These are phyloP conservation scores for Raffaelea deltoideospora DNA, from an alignment of 2,329 filamentous ascomycete genomes.

Conservation along the genomic window DNA sequence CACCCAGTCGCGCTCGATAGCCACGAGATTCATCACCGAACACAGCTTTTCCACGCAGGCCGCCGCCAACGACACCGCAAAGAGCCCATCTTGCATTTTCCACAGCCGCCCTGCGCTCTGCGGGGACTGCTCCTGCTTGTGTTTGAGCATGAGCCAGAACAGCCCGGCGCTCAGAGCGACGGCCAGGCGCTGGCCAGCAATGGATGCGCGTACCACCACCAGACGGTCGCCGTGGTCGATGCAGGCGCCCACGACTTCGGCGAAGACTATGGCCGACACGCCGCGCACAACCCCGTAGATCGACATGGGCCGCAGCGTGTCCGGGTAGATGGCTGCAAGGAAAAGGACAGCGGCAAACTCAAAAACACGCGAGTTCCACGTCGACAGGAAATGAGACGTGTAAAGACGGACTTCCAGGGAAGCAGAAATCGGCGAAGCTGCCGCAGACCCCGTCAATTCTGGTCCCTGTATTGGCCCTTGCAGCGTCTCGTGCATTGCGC, in stretches of 20 bases:
- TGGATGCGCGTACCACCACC: conserved; percentile 33
- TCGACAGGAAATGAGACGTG: conserved; percentile 44
- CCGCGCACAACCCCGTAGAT: conserved; percentile 52
- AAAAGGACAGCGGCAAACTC: conserved; percentile 48
- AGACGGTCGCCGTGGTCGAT: conserved; percentile 43
- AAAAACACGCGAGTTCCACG: conserved; percentile 50
- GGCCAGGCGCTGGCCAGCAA: conserved; percentile 24
- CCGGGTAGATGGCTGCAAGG: conserved; percentile 37
- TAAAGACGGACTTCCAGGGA: conserved; percentile 26
- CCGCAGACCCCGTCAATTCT: too few species aligned
- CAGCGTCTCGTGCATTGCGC: too few species aligned
- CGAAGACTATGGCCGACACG: conserved; percentile 39
- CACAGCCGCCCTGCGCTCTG: background rate
- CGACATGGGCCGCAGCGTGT: conserved; percentile 49
- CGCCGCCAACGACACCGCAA: conserved; percentile 28
- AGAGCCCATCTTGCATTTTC: conserved; percentile 14
- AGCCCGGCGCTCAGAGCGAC: conserved; percentile 32
- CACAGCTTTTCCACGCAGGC: conserved; percentile 56
- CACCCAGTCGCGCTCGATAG: conserved; percentile 59
- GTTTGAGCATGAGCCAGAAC: conserved; percentile 25
- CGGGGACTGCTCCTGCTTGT: too few species aligned
- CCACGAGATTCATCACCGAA: conserved; percentile 48
- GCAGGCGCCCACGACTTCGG: conserved; percentile 39
- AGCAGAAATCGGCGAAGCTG: too few species aligned
- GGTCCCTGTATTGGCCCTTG: too few species aligned